Conservation (phyloP, 768 basidiomycete genomes). For the Russula virescens region DNA sequence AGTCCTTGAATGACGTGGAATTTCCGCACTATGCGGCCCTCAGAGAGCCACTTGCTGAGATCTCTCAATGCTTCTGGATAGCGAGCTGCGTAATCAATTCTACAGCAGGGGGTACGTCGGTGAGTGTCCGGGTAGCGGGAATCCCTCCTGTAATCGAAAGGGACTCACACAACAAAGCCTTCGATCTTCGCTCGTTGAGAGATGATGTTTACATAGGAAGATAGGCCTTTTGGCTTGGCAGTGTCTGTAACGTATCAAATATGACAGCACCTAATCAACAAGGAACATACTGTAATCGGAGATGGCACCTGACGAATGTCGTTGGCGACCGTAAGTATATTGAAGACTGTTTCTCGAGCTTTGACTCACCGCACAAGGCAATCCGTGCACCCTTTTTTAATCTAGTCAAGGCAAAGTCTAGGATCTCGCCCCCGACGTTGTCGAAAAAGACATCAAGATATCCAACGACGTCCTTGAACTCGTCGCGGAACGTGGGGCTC, state of each 20-base stretch:
- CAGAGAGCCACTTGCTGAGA: conserved; percentile 49
- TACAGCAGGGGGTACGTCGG: conserved; percentile 28
- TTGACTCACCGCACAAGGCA: conserved; percentile 67
- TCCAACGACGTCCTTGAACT: conserved; percentile 66
- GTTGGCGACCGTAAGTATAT: background rate
- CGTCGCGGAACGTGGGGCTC: conserved; percentile 56
- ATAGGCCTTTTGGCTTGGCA: conserved; percentile 56
- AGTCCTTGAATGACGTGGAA: conserved; percentile 77
- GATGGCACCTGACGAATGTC: conserved; percentile 56
- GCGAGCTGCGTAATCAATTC: conserved; percentile 66
- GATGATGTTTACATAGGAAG: conserved; percentile 65
- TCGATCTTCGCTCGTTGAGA: conserved; percentile 70
- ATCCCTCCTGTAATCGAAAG: background rate
- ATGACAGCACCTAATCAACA: background rate
- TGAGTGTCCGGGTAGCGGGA: background rate
- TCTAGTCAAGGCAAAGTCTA: conserved; percentile 70
- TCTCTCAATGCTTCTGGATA: conserved; percentile 55
- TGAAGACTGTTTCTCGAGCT: background rate
- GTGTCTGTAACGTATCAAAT: conserved; percentile 38
- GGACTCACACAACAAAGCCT: conserved; percentile 73
- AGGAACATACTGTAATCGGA: conserved; percentile 65
- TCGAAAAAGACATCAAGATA: conserved; percentile 85
- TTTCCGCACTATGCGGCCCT: conserved; percentile 71
- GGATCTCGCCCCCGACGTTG: conserved; percentile 75
- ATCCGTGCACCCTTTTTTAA: conserved; percentile 76